Evolutionary conservation across 2,329 filamentous ascomycete genomes (phyloP), one percentile per base, ranked within the genome.

Genomic region (Trichoderma koningii): DNA sequence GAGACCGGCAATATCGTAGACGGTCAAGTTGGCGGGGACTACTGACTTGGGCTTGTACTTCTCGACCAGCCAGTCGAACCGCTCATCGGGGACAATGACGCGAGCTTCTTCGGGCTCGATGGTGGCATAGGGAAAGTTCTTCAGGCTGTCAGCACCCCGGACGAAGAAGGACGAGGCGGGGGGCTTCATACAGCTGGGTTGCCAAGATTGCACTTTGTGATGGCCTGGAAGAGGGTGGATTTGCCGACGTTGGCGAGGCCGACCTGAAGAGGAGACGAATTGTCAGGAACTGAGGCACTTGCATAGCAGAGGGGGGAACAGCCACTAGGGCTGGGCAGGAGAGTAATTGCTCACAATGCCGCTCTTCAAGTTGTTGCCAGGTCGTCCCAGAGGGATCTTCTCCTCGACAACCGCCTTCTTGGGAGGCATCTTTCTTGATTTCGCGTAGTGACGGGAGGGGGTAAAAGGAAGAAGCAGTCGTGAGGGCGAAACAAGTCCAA

Each of bases 211-310:
- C 90, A 97, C 85, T 97, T 98, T 77, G 95, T 99, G 81, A 99
- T 97, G 77, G 95, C 93, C 85, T 99, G 96, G 87, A 99, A 99
- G 74, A 99, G 88, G 41, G 96, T 99, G 71, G 95, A 99, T 84
- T 99, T 99, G 80, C 95, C 95, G 73, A 99, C 96, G 80, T 99
- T 99, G 80, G 95, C 95, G 75, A 99, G 89, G 82, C 95, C 95
- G 80, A 99, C 93, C 93, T 97, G 75, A 73, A 52, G 73, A 56
- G 63, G 65, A 65, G 56, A 45, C 41, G 55, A 41, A 44, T 30
- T 28, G 57, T 68, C 66, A 69, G 66, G 53, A 23, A n/a, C 48
- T 53, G 26, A 63, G 26, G 51, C 47, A 60, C 44, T 63, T 52
- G 65, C 59, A 10, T 34, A 23, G 14, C 15, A n/a, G 14, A 28